Percentiles rank a stretch among this genome's conserved stretches.
Evolutionary conservation across 192 early-diverging fungal species (phyloP).

Genomic region (Piromyces sp.): DNA sequence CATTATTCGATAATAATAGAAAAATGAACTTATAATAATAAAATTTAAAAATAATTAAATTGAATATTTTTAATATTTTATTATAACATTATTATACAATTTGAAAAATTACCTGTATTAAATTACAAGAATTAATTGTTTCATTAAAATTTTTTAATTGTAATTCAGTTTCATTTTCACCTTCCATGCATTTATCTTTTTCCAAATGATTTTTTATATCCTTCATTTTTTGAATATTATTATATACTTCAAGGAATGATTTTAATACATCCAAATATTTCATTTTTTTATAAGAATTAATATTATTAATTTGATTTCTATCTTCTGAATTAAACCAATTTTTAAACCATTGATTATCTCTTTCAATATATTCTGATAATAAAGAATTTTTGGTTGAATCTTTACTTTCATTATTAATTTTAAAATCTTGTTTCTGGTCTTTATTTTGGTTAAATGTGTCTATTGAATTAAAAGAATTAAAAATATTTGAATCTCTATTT

Average conservation of each 20-base stretch:
- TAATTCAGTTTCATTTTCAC: background rate
- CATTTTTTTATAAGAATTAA: background rate
- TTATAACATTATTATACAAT: too few species aligned
- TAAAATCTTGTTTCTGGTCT: background rate
- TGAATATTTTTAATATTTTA: too few species aligned
- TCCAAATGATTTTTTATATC: background rate
- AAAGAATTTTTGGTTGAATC: background rate
- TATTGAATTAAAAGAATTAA: too few species aligned
- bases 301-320: background rate
- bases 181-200: background rate
- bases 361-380: background rate
- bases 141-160: background rate
- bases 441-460: too few species aligned
- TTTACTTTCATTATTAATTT: background rate
- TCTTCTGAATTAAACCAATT: background rate
- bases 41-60: too few species aligned
- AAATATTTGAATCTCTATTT: too few species aligned
- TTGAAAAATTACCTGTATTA: background rate
- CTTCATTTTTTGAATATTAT: background rate
- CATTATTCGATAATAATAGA: too few species aligned
- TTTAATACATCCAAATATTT: background rate
- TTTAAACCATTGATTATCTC: background rate
- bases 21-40: too few species aligned
- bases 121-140: background rate
- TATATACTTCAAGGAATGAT: background rate